A percentile compares a stretch with the other conserved stretches of the same genome.
These are phyloP conservation scores for Colletotrichum sp. DNA, from an alignment of 2,329 filamentous ascomycete genomes.

Conservation along the genomic window DNA sequence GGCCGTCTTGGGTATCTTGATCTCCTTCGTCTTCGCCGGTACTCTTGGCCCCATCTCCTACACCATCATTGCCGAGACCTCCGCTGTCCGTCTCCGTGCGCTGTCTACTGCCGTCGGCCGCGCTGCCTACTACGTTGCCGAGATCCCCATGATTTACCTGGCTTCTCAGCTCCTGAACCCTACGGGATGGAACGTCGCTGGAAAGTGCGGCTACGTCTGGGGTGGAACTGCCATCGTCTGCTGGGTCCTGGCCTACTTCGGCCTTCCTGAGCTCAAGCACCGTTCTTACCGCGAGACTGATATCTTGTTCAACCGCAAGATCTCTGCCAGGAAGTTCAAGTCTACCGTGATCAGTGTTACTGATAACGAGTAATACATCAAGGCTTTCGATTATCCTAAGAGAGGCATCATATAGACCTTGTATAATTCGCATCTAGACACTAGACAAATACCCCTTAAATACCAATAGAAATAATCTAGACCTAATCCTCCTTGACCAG, in stretches of 20 bases:
- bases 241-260: slow-evolving; percentile 45
- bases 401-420: neutral
- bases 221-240: slow-evolving; percentile 45
- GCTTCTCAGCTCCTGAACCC: slow-evolving; percentile 42
- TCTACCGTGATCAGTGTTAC: slow-evolving; percentile 44
- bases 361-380: slow-evolving; percentile 40
- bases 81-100: slow-evolving; percentile 39
- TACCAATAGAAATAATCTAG: neutral
- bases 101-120: slow-evolving; percentile 42
- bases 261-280: slow-evolving; percentile 48
- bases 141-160: slow-evolving; percentile 46
- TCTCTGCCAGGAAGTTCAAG: slow-evolving; percentile 48
- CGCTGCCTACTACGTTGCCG: slow-evolving; percentile 44
- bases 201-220: slow-evolving; percentile 55
- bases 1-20: slow-evolving; percentile 39
- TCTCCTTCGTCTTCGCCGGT: slow-evolving; percentile 42
- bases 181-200: slow-evolving; percentile 42
- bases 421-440: neutral
- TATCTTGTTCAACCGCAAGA: slow-evolving; percentile 47
- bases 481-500: neutral
- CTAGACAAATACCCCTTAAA: neutral
- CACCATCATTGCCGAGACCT: slow-evolving; percentile 41
- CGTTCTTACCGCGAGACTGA: slow-evolving; percentile 50
- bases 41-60: slow-evolving; percentile 39
- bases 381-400: neutral